Conservation (phyloP, 163 green algal species). For the Scenedesmus sp. region DNA sequence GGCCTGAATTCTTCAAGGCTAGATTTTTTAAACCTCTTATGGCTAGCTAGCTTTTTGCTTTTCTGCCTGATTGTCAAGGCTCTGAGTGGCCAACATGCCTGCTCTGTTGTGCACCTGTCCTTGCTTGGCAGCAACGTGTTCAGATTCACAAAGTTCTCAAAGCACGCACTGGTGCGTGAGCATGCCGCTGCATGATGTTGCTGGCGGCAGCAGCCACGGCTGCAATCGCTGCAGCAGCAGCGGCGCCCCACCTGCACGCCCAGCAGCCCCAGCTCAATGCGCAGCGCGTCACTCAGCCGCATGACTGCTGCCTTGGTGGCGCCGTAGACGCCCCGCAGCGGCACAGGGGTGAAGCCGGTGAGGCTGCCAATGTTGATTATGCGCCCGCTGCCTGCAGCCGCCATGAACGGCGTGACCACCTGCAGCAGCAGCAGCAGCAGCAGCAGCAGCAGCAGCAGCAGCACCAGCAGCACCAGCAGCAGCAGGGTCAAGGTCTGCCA, state of each 20-base stretch:
- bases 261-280: constrained; percentile 27
- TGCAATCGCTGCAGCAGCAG: not conserved
- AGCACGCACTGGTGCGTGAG: too few relatives aligned
- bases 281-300: constrained; percentile 41
- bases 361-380: constrained; percentile 55
- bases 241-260: constrained; percentile 17
- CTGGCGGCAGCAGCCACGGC: too few relatives aligned
- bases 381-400: not conserved
- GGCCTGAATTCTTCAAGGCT: too few relatives aligned
- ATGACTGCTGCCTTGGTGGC: constrained; percentile 51
- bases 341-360: constrained; percentile 45
- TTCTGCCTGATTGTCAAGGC: too few relatives aligned
- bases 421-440: constrained; percentile 14
- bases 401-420: constrained; percentile 35
- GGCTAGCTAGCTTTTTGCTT: too few relatives aligned
- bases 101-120: too few relatives aligned
- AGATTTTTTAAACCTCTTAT: too few relatives aligned
- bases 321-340: constrained; percentile 41
- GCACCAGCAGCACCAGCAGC: not conserved
- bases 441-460: not conserved
- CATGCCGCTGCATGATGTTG: too few relatives aligned
- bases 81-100: too few relatives aligned
- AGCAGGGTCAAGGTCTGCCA: not conserved
- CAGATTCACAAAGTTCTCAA: too few relatives aligned
- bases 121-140: too few relatives aligned